Percentiles rank a stretch among this genome's conserved stretches.
Conservation (phyloP, 192 early-diverging fungal genomes). For the Rhizophagus prolifer region DNA sequence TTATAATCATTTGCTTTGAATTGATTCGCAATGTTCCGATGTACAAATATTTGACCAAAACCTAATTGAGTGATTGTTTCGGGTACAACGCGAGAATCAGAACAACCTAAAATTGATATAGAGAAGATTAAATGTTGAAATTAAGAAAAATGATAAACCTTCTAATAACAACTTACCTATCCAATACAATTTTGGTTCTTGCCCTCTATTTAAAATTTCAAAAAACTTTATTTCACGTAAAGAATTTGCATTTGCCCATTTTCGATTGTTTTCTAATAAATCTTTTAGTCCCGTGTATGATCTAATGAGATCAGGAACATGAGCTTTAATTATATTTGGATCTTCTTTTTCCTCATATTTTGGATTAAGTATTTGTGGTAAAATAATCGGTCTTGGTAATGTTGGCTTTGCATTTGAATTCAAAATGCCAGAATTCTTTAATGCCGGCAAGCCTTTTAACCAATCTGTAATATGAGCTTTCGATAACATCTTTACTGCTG, state of each 20-base stretch:
- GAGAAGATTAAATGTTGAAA: neutral
- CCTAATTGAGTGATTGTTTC: constrained; percentile 67
- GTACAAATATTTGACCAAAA: constrained; percentile 91
- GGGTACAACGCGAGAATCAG: constrained; percentile 90
- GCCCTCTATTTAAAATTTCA: constrained; percentile 60
- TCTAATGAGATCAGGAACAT: neutral
- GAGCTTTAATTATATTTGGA: constrained; percentile 3
- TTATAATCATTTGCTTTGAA: constrained; percentile 79
- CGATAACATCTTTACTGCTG: neutral
- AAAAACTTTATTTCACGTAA: constrained; percentile 71
- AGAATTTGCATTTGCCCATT: constrained; percentile 61
- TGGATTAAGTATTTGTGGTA: neutral
- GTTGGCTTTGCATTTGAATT: neutral
- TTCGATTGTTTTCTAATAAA: constrained; percentile 58
- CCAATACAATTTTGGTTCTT: constrained; percentile 87
- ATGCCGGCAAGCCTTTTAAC: neutral
- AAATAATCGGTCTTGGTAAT: neutral
- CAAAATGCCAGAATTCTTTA: neutral
- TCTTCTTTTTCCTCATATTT: neutral
- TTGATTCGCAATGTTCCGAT: constrained; percentile 96
- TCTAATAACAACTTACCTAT: constrained; percentile 51
- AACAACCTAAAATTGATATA: constrained; percentile 62
- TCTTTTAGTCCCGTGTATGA: neutral
- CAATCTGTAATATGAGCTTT: neutral
- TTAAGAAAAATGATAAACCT: neutral